Percentiles rank a stretch among this genome's conserved stretches.
These are phyloP conservation scores for Euphrasia confusa DNA, from an alignment of 257 asterid species.

Conservation along the genomic window DNA sequence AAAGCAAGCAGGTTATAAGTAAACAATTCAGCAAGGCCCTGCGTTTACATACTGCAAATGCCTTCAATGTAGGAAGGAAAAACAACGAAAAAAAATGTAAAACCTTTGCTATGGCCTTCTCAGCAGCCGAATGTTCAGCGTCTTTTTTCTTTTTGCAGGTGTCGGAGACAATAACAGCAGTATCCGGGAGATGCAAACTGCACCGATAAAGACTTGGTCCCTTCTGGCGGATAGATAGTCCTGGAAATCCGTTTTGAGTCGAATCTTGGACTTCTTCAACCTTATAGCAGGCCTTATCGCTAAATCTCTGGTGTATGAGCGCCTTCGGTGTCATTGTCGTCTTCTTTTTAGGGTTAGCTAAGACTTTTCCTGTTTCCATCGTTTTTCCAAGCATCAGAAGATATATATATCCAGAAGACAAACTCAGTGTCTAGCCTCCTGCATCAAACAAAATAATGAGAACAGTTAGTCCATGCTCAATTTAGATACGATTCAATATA, in stretches of 20 bases:
- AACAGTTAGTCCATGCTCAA: constrained; percentile 1
- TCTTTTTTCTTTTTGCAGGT: constrained; percentile 64
- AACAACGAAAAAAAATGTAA: constrained; percentile 15
- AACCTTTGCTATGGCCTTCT: constrained; percentile 85
- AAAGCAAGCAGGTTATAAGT: not conserved
- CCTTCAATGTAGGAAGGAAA: not conserved
- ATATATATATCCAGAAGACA: not conserved
- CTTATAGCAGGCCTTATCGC: constrained; percentile 56
- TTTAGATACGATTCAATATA: no score
- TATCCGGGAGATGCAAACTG: constrained; percentile 68
- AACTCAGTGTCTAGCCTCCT: constrained; percentile 8
- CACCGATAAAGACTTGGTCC: constrained; percentile 72
- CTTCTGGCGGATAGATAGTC: constrained; percentile 57
- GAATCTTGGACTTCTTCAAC: constrained; percentile 74
- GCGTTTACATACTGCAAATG: not conserved
- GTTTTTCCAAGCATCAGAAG: constrained; percentile 22
- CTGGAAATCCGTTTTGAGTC: constrained; percentile 55
- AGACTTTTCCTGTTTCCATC: constrained; percentile 37
- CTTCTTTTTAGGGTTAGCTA: constrained; percentile 43
- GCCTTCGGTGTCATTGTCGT: constrained; percentile 71
- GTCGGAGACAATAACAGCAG: constrained; percentile 60
- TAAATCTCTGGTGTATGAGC: constrained; percentile 68
- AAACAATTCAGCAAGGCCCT: constrained; percentile 3
- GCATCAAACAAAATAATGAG: constrained; percentile 3
- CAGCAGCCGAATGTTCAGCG: constrained; percentile 95